These are phyloP conservation scores for Pseudozyma tsukubaensis DNA, from an alignment of 1,284 basidiomycete genomes.

Conservation along the genomic window DNA sequence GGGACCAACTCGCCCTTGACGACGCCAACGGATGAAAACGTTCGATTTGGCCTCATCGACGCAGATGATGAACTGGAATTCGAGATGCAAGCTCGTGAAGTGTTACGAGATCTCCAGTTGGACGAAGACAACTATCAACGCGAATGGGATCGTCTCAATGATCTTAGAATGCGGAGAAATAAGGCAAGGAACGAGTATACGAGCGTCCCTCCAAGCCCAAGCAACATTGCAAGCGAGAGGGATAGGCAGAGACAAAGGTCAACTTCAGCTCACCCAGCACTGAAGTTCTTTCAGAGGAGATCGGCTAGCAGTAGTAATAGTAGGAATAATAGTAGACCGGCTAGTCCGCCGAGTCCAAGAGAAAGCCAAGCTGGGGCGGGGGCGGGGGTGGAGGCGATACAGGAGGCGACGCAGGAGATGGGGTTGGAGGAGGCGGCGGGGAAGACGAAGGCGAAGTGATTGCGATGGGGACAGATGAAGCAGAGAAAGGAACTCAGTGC, in stretches of 20 bases:
- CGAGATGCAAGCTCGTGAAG: slow-evolving; percentile 48
- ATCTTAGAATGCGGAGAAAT: slow-evolving; percentile 28
- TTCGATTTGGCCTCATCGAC: slow-evolving; percentile 37
- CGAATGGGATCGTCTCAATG: slow-evolving; percentile 41
- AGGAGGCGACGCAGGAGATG: slow-evolving; percentile 11
- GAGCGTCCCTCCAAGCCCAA: slow-evolving; percentile 8
- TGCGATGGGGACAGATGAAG: too few species aligned
- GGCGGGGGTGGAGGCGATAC: not conserved
- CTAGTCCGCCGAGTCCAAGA: slow-evolving; percentile 9
- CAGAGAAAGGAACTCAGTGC: not conserved
- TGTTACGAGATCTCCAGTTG: slow-evolving; percentile 37
- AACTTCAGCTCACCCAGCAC: slow-evolving; percentile 30
- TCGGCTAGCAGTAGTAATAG: slow-evolving; percentile 39
- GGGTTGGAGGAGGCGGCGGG: slow-evolving; percentile 7
- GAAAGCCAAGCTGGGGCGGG: not conserved
- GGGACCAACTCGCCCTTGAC: slow-evolving; percentile 4
- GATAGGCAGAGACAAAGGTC: slow-evolving; percentile 6
- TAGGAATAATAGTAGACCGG: slow-evolving; percentile 25
- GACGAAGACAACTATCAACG: slow-evolving; percentile 32
- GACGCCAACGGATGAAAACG: slow-evolving; percentile 17
- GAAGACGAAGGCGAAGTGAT: slow-evolving; percentile 3
- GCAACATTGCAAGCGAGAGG: slow-evolving; percentile 1
- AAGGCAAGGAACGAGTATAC: slow-evolving; percentile 51
- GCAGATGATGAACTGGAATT: slow-evolving; percentile 51
- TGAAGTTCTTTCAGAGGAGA: slow-evolving; percentile 35